A percentile compares a stretch with the other conserved stretches of the same genome.
These are phyloP conservation scores for Thielaviopsis punctulata DNA, from an alignment of 2,329 filamentous ascomycete genomes.

Conservation along the genomic window DNA sequence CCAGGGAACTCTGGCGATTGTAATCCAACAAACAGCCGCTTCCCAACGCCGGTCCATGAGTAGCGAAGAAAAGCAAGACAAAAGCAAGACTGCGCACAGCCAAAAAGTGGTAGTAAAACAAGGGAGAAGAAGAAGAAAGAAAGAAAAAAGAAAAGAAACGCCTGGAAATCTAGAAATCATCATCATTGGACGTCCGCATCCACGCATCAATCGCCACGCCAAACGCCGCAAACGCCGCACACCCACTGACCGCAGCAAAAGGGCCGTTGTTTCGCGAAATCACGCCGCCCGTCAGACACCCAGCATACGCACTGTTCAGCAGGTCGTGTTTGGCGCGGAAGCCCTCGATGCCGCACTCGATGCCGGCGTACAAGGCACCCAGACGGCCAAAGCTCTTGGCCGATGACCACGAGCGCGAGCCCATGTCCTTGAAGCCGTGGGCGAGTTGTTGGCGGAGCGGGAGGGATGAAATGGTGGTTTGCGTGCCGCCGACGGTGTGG, in stretches of 20 bases:
- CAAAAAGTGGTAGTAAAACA: not conserved
- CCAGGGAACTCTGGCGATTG: not conserved
- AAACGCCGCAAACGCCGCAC: conserved; percentile 86
- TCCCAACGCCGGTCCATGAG: not conserved
- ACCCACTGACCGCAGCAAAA: conserved; percentile 73
- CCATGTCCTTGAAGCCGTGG: conserved; percentile 89
- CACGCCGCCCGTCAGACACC: conserved; percentile 81
- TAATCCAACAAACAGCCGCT: not conserved
- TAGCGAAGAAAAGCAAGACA: conserved; percentile 1
- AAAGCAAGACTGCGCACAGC: not conserved
- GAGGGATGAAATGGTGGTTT: conserved; percentile 37
- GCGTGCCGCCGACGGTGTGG: conserved; percentile 29
- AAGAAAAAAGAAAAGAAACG: not conserved
- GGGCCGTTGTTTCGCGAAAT: conserved; percentile 76
- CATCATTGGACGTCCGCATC: conserved; percentile 60
- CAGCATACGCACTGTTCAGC: conserved; percentile 69
- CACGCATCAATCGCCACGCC: conserved; percentile 82
- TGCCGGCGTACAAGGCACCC: conserved; percentile 76
- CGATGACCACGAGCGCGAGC: conserved; percentile 58
- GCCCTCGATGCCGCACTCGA: conserved; percentile 91
- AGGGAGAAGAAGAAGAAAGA: not conserved
- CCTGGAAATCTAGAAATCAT: conserved; percentile 15
- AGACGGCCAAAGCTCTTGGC: conserved; percentile 94
- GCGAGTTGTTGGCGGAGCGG: conserved; percentile 72
- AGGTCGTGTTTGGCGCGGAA: conserved; percentile 87